phyloP scores from a whole-genome alignment of 805 yeast genomes.

The Myxozyma melibiosi region DNA sequence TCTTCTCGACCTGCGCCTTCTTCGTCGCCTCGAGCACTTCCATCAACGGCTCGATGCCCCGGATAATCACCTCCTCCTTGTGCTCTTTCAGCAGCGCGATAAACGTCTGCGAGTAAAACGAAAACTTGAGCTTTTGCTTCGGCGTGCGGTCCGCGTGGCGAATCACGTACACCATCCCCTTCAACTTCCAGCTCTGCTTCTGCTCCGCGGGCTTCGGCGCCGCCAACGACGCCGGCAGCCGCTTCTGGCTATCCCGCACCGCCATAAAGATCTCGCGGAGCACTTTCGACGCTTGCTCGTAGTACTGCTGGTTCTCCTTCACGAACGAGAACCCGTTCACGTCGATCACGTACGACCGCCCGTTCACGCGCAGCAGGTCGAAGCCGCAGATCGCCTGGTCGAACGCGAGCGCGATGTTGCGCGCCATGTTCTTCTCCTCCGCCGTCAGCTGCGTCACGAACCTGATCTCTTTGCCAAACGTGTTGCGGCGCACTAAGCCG shows the following conservation, averaged over 20 bases:
- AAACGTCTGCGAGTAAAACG: conserved; percentile 85
- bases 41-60: conserved; percentile 82
- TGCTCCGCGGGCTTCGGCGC: conserved; percentile 54
- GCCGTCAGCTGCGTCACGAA: conserved; percentile 77
- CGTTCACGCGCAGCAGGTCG: conserved; percentile 86
- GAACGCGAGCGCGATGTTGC: conserved; percentile 70
- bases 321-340: conserved; percentile 98
- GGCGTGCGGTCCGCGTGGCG: conserved; percentile 99
- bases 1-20: conserved; percentile 64
- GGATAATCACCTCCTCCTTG: conserved; percentile 90
- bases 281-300: conserved; percentile 78
- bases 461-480: conserved; percentile 95
- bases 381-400: conserved; percentile 97
- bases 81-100: conserved; percentile 88
- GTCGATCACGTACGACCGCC: conserved; percentile 89
- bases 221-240: conserved; percentile 40
- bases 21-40: conserved; percentile 84
- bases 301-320: conserved; percentile 84
- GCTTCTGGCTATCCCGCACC: conserved; percentile 48
- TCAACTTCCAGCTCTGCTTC: conserved; percentile 85
- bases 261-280: conserved; percentile 65
- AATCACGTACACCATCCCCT: conserved; percentile 86
- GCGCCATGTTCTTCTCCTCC: conserved; percentile 80
- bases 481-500: conserved; percentile 94
- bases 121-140: conserved; percentile 94